Conservation (phyloP, 2,329 filamentous ascomycete species). For the Penicillium polonicum region DNA sequence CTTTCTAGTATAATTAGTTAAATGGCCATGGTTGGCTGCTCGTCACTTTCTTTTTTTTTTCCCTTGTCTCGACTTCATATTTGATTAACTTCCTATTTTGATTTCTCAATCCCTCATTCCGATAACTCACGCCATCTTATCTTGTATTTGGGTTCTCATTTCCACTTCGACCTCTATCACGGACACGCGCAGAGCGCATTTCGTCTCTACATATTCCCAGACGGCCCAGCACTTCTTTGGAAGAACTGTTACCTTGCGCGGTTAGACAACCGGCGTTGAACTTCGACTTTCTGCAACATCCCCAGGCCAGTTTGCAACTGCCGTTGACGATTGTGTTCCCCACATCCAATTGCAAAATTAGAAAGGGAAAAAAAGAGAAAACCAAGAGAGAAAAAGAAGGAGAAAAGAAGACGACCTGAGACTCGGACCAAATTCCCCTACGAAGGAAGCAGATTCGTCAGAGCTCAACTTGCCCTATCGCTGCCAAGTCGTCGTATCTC, state of each 20-base stretch:
- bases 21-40: constrained; percentile 8
- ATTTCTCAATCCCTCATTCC: background rate
- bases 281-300: constrained; percentile 19
- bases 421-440: background rate
- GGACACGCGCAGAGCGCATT: constrained; percentile 3
- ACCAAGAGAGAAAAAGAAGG: background rate
- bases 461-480: background rate
- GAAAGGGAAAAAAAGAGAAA: background rate
- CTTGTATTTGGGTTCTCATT: constrained; percentile 1
- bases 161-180: background rate
- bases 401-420: constrained; percentile 7
- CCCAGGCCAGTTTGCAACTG: constrained; percentile 30
- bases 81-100: background rate
- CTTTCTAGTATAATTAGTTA: constrained; percentile 23
- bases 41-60: background rate
- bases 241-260: constrained; percentile 19
- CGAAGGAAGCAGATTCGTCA: background rate
- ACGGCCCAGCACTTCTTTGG: constrained; percentile 18
- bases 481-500: background rate
- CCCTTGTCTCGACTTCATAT: background rate
- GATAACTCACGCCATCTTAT: background rate
- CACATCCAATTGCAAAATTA: constrained; percentile 17
- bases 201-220: background rate
- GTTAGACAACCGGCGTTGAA: constrained; percentile 11
- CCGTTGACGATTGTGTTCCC: constrained; percentile 26